Conservation (phyloP, 1,139 yeast species). For the Zygosaccharomyces sapae region DNA sequence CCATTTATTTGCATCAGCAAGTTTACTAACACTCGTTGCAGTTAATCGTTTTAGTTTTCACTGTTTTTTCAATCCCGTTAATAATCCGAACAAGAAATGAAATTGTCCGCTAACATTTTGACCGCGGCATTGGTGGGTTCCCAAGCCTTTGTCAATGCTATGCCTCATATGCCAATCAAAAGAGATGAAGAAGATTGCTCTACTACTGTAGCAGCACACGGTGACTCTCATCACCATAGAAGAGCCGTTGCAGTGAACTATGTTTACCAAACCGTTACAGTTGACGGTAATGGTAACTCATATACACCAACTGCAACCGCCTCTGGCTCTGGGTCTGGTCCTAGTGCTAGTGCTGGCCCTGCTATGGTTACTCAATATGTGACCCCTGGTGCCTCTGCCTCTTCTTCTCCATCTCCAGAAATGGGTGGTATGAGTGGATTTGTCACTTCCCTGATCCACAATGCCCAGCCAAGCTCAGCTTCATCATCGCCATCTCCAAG, state of each 20-base stretch:
- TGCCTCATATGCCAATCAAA: conserved; percentile 28
- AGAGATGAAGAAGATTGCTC: conserved; percentile 31
- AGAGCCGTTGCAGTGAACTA: conserved; percentile 77
- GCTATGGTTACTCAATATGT: conserved; percentile 34
- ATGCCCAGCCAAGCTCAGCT: neutral
- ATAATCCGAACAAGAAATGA: conserved; percentile 32
- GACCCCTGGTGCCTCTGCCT: conserved; percentile 27
- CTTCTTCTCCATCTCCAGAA: conserved; percentile 12
- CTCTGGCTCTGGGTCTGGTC: conserved; percentile 26
- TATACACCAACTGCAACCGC: conserved; percentile 17
- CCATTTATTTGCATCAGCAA: neutral
- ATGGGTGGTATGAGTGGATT: conserved; percentile 3
- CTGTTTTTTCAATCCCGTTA: conserved; percentile 7
- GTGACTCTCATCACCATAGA: conserved; percentile 54
- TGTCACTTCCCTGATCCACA: conserved; percentile 4
- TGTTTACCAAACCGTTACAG: conserved; percentile 73
- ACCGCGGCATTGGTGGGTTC: conserved; percentile 28
- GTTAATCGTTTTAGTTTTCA: neutral
- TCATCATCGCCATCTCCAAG: conserved; percentile 2
- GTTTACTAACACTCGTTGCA: neutral
- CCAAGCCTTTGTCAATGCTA: conserved; percentile 22
- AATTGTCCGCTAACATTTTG: conserved; percentile 36
- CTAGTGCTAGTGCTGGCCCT: conserved; percentile 22
- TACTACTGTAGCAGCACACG: conserved; percentile 23
- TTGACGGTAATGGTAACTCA: conserved; percentile 56